A percentile compares a stretch with the other conserved stretches of the same genome.
Evolutionary conservation across 2,329 filamentous ascomycete species (phyloP).

Genomic region (Colletotrichum acutatum): DNA sequence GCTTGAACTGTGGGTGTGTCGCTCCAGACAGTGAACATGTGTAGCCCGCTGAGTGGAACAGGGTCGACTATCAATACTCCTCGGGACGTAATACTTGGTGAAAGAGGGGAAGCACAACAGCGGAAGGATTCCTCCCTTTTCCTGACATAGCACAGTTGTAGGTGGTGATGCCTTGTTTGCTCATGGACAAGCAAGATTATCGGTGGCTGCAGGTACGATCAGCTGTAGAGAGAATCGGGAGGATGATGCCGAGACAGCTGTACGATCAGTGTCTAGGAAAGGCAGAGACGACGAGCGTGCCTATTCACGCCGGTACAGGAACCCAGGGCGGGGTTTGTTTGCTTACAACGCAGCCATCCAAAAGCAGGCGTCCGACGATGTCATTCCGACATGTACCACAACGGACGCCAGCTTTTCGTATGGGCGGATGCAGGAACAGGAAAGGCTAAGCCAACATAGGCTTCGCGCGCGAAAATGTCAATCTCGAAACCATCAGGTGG

Average conservation of each 20-base stretch:
- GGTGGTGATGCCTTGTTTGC: background rate
- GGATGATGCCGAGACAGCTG: conserved; percentile 8
- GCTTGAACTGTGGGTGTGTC: conserved; percentile 12
- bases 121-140: conserved; percentile 3
- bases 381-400: conserved; percentile 21
- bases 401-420: conserved; percentile 2
- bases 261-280: background rate
- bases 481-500: background rate
- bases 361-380: conserved; percentile 9
- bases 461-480: background rate
- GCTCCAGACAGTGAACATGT: conserved; percentile 19
- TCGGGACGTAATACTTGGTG: conserved; percentile 9
- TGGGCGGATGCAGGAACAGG: conserved; percentile 8
- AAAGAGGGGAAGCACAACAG: background rate
- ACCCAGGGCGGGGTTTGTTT: background rate
- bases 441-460: background rate
- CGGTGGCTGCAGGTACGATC: background rate
- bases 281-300: background rate
- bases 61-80: background rate
- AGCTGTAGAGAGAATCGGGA: background rate
- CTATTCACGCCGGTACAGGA: background rate
- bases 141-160: background rate
- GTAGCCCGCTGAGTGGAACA: conserved; percentile 15
- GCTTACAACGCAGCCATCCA: background rate
- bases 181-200: background rate